These are phyloP conservation scores for Porodaedalea pini DNA, from an alignment of 1,284 basidiomycete genomes.

Conservation along the genomic window DNA sequence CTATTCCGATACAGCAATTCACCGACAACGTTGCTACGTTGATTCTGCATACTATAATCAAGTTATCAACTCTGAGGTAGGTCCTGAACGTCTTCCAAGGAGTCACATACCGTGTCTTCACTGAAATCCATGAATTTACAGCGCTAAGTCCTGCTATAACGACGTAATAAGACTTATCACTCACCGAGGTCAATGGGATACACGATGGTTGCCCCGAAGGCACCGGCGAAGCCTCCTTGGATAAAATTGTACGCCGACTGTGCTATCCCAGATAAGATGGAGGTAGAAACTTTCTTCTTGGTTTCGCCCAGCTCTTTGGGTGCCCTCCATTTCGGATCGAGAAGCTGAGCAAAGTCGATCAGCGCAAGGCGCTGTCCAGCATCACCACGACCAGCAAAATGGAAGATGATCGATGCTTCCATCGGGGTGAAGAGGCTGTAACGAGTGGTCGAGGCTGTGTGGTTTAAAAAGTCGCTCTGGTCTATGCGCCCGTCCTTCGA, in stretches of 20 bases:
- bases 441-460: conserved; percentile 72
- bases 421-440: conserved; percentile 93
- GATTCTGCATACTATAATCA: conserved; percentile 86
- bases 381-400: conserved; percentile 84
- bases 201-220: conserved; percentile 88
- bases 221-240: conserved; percentile 90
- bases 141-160: not conserved
- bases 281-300: conserved; percentile 27
- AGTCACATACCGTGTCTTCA: conserved; percentile 62
- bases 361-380: conserved; percentile 68
- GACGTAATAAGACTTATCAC: conserved; percentile 31
- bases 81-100: conserved; percentile 13
- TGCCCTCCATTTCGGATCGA: conserved; percentile 82
- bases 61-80: conserved; percentile 6
- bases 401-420: conserved; percentile 94
- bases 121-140: conserved; percentile 4
- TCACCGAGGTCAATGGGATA: conserved; percentile 92
- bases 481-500: conserved; percentile 91
- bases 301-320: conserved; percentile 51
- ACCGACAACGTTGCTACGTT: conserved; percentile 90
- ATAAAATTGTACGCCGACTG: conserved; percentile 83
- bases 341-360: conserved; percentile 83
- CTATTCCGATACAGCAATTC: conserved; percentile 95
- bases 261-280: conserved; percentile 46
- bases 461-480: conserved; percentile 76